Evolutionary conservation across 225 moss, liverwort and hornwort genomes (phyloP).

Genomic region (Pleurozium schreberi): DNA sequence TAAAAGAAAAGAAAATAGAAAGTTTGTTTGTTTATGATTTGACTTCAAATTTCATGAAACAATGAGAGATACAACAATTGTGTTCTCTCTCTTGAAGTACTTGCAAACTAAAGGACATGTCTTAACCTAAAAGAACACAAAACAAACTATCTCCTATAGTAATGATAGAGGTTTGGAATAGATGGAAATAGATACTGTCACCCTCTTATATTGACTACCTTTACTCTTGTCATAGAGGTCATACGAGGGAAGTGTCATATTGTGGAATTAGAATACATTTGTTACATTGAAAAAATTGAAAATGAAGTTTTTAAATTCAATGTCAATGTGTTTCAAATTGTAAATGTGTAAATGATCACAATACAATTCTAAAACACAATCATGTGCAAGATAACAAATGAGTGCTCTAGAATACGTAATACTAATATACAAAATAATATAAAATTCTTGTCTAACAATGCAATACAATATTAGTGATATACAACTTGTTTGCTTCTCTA

Average conservation of each 20-base stretch:
- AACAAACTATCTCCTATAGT: neutral
- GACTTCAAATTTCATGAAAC: neutral
- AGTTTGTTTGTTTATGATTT: too few species aligned
- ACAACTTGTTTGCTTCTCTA: too few species aligned
- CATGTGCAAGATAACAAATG: neutral
- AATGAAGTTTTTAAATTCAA: neutral
- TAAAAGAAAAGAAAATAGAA: too few species aligned
- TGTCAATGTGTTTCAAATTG: neutral
- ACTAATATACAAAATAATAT: too few species aligned
- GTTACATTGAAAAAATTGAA: neutral
- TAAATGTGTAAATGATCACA: neutral
- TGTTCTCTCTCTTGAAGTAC: neutral
- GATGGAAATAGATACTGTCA: neutral
- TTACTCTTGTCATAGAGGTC: too few species aligned
- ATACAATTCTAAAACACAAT: too few species aligned
- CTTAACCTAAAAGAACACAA: neutral
- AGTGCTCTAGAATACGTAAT: neutral
- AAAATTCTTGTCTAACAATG: too few species aligned
- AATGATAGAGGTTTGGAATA: neutral
- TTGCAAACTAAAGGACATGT: neutral
- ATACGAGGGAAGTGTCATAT: neutral
- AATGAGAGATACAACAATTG: neutral
- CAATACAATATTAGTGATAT: too few species aligned
- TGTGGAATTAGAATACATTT: neutral
- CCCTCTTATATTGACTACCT: neutral